Base-by-base conservation (phyloP, 306 rosid genomes). In the Coriaria nepalensis region DNA sequence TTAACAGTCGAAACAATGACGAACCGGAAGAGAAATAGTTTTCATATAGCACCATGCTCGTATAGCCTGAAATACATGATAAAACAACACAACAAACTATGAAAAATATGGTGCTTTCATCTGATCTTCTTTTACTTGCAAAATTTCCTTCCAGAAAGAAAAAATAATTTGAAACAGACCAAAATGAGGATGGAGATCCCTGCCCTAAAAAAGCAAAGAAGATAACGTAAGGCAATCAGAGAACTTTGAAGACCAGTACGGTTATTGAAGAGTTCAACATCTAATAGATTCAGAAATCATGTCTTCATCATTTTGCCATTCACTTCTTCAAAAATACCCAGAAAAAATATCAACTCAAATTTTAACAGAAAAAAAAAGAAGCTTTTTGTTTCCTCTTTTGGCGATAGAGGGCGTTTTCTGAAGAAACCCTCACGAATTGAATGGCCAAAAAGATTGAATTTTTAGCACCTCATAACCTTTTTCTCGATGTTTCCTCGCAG, bases 211-310 rank as follows among this genome's bases (percentile, higher is more conserved):
- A 7, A 29, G 35, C 6, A 2, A 32, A 53, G 8, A n/a, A 41
- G 12, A n/a, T 4, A 29, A 13, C 13, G 59, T 57, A 48, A 53
- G 57, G 73, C 69, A 74, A 74, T 61, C 79, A 69, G 80, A 61
- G 80, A 74, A 74, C 80, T 74, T 65, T 74, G 70, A 69, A 69
- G 73, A 61, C 76, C 61, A 63, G 12, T 43, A 50, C 42, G 57
- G 33, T 61, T n/a, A n/a, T n/a, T n/a, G n/a, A 55, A 20, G 11
- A 40, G 34, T 53, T 73, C 73, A 6, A 61, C 76, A 74, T 52
- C 56, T n/a, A n/a, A n/a, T n/a, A 43, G 12, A 32, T 69, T 74
- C 76, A 61, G 76, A 54, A 14, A 5, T 9, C 11, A 37, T 52
- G 39, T 0, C 5, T 13, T 58, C 70, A 52, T 58, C 66, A 53